Evolutionary conservation across 2,329 filamentous ascomycete genomes (phyloP).

Genomic region (Verticillium dahliae): DNA sequence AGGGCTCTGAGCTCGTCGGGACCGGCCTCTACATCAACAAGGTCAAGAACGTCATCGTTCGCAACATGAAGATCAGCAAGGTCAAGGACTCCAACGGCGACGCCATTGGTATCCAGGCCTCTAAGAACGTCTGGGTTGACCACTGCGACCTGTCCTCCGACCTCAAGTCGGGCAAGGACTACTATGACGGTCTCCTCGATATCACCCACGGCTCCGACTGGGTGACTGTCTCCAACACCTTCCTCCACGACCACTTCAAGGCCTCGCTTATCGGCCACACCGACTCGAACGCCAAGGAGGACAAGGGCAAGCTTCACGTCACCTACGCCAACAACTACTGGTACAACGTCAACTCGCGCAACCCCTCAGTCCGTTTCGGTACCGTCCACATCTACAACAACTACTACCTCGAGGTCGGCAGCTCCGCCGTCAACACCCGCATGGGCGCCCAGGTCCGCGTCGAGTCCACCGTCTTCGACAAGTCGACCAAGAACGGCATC

Average conservation of each 20-base stretch:
- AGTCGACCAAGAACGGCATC: slow-evolving; percentile 27
- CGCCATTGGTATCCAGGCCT: slow-evolving; percentile 49
- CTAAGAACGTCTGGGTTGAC: slow-evolving; percentile 60
- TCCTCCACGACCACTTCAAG: slow-evolving; percentile 47
- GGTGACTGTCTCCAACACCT: slow-evolving; percentile 40
- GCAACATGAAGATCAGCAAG: slow-evolving; percentile 53
- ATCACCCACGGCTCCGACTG: slow-evolving; percentile 57
- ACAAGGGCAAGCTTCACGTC: slow-evolving; percentile 54
- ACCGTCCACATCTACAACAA: slow-evolving; percentile 52
- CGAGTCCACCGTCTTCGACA: slow-evolving; percentile 45
- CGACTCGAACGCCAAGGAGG: slow-evolving; percentile 48
- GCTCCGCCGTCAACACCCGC: slow-evolving; percentile 47
- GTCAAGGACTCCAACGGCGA: slow-evolving; percentile 51
- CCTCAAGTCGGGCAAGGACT: slow-evolving; percentile 56
- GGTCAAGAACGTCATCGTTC: slow-evolving; percentile 52
- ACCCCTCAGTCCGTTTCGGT: slow-evolving; percentile 58
- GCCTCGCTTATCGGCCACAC: slow-evolving; percentile 53
- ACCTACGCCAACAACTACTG: slow-evolving; percentile 64
- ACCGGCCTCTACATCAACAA: slow-evolving; percentile 46
- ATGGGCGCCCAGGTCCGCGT: slow-evolving; percentile 49
- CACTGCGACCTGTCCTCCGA: slow-evolving; percentile 61
- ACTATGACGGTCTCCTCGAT: slow-evolving; percentile 62
- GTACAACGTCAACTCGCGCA: slow-evolving; percentile 57
- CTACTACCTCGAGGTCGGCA: slow-evolving; percentile 31
- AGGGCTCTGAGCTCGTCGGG: slow-evolving; percentile 30